Conservation (phyloP, 2,329 filamentous ascomycete genomes). For the Emmonsia crescens region DNA sequence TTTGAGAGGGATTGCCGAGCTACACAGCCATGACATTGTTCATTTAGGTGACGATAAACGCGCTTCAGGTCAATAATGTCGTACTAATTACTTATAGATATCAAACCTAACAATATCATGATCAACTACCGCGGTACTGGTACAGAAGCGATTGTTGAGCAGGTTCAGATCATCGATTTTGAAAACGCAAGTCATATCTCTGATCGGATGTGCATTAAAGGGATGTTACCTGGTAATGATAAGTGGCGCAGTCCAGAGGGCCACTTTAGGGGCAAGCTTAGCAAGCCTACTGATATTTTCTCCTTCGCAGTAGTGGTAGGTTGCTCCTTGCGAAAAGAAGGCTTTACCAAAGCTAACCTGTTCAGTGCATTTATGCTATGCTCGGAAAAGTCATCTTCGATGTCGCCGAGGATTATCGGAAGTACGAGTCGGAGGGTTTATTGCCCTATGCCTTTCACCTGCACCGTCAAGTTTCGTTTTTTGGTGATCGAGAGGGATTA, state of each 20-base stretch:
- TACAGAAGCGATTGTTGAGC: conserved; percentile 13
- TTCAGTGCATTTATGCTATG: conserved; percentile 38
- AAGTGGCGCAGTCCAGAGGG: conserved; percentile 27
- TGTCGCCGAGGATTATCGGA: conserved; percentile 24
- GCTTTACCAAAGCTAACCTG: conserved; percentile 9
- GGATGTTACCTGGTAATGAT: conserved; percentile 21
- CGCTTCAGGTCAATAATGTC: neutral
- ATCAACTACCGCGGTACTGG: conserved; percentile 20
- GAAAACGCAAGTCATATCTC: conserved; percentile 28
- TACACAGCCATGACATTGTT: conserved; percentile 25
- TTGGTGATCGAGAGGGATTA: conserved; percentile 33
- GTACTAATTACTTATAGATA: conserved; percentile 18
- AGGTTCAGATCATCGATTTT: conserved; percentile 21
- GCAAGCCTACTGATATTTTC: conserved; percentile 25
- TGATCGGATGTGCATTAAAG: conserved; percentile 19
- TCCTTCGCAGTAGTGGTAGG: conserved; percentile 23
- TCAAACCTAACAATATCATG: conserved; percentile 30
- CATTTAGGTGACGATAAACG: conserved; percentile 19
- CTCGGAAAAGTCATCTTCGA: conserved; percentile 34
- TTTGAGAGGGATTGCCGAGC: conserved; percentile 26
- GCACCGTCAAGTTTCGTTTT: conserved; percentile 38
- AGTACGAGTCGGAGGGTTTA: conserved; percentile 28
- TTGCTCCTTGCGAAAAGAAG: conserved; percentile 1
- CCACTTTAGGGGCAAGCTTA: conserved; percentile 19
- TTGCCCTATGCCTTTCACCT: conserved; percentile 27